Evolutionary conservation across 78 protist genomes (phyloP).

Genomic region (Dictyostelium capitatum): DNA sequence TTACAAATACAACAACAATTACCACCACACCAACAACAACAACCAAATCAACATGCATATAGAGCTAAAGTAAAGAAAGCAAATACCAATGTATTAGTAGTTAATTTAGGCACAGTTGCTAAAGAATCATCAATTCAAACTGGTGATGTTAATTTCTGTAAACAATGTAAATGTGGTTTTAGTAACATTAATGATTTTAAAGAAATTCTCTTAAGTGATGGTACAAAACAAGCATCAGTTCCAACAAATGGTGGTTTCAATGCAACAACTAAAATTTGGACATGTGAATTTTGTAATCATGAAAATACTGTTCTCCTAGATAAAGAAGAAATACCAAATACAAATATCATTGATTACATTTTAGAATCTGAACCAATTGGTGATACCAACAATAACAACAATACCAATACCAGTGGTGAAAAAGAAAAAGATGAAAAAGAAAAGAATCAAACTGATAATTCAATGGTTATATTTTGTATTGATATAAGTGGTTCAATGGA

Average conservation of each 20-base stretch:
- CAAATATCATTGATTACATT: conserved; percentile 78
- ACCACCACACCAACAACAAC: too few relatives aligned
- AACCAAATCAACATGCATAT: not conserved
- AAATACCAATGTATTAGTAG: conserved; percentile 59
- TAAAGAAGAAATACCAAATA: conserved; percentile 66
- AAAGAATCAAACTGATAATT: conserved; percentile 21
- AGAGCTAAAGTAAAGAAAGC: conserved; percentile 59
- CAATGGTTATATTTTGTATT: conserved; percentile 71
- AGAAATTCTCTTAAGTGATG: conserved; percentile 24
- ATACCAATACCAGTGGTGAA: too few relatives aligned
- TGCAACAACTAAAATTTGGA: conserved; percentile 38
- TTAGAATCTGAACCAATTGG: conserved; percentile 22
- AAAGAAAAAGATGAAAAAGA: conserved; percentile 12
- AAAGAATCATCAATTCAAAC: conserved; percentile 70
- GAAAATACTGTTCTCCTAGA: conserved; percentile 14
- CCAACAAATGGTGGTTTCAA: conserved; percentile 64
- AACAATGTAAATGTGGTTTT: conserved; percentile 39
- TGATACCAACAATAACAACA: not conserved
- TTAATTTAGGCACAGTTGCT: conserved; percentile 36
- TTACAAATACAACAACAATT: too few relatives aligned
- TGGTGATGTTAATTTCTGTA: conserved; percentile 79
- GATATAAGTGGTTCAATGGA: conserved; percentile 85
- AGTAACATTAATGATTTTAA: conserved; percentile 34
- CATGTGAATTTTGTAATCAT: conserved; percentile 83
- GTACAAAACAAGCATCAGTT: not conserved